Evolutionary conservation across 495 filamentous ascomycete species (phyloP).

Genomic region (Xylaria curta): DNA sequence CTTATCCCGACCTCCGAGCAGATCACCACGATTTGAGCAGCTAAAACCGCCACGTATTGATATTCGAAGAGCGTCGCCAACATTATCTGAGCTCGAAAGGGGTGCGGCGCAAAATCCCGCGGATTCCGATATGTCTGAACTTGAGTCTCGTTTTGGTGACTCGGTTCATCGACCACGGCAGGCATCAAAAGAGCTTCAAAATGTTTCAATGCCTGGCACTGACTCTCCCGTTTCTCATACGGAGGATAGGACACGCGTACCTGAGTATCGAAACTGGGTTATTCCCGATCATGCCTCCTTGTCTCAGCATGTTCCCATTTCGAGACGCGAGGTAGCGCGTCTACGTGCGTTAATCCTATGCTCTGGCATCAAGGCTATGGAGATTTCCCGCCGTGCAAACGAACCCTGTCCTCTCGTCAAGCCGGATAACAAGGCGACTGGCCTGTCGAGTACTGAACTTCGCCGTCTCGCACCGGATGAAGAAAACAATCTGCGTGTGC

Average conservation of each 20-base stretch:
- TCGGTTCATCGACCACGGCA: constrained; percentile 10
- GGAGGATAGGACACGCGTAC: constrained; percentile 35
- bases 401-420: constrained; percentile 42
- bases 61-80: constrained; percentile 57
- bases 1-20: constrained; percentile 42
- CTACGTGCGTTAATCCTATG: constrained; percentile 76
- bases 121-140: constrained; percentile 45
- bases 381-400: constrained; percentile 71
- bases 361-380: constrained; percentile 83
- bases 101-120: constrained; percentile 29
- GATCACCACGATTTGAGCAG: constrained; percentile 57
- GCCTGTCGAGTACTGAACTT: constrained; percentile 45
- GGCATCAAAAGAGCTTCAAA: constrained; percentile 34
- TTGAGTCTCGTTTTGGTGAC: constrained; percentile 39
- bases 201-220: constrained; percentile 30
- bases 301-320: constrained; percentile 47
- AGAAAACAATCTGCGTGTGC: constrained; percentile 53
- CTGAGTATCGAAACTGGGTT: constrained; percentile 69
- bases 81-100: constrained; percentile 42
- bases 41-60: constrained; percentile 70
- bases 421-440: constrained; percentile 19
- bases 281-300: constrained; percentile 66
- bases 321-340: constrained; percentile 74
- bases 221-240: neutral
- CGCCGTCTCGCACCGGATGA: constrained; percentile 40